A percentile compares a stretch with the other conserved stretches of the same genome.
These are phyloP conservation scores for Penicillium parvum DNA, from an alignment of 495 filamentous ascomycete genomes.

Conservation along the genomic window DNA sequence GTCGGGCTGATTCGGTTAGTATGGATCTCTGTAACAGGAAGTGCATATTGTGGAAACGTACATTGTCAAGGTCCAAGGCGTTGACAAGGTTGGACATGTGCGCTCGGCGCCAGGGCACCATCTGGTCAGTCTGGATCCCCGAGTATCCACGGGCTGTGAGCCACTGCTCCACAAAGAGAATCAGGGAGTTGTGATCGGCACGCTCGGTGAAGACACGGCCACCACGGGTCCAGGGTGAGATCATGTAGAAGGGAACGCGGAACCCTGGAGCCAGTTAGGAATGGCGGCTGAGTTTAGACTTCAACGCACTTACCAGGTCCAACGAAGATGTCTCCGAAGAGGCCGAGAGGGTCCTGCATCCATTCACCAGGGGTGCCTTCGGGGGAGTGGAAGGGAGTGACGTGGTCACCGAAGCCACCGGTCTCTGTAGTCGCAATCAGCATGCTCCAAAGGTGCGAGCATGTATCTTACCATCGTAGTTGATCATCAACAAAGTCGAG, in stretches of 20 bases:
- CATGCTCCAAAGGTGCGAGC: not conserved
- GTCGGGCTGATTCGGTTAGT: constrained; percentile 33
- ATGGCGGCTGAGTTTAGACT: not conserved
- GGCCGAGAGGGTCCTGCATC: constrained; percentile 48
- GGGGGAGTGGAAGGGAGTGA: constrained; percentile 50
- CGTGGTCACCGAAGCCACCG: constrained; percentile 53
- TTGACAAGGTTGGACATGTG: constrained; percentile 54
- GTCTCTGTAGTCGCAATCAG: constrained; percentile 33
- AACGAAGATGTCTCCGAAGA: constrained; percentile 44
- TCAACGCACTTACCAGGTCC: constrained; percentile 37
- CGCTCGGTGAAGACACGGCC: constrained; percentile 52
- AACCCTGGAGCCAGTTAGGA: constrained; percentile 26
- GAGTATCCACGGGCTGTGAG: constrained; percentile 44
- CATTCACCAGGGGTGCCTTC: constrained; percentile 49
- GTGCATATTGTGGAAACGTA: constrained; percentile 8
- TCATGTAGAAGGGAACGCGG: constrained; percentile 52
- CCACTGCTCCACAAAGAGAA: constrained; percentile 54
- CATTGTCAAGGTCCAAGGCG: constrained; percentile 48
- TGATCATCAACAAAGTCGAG: constrained; percentile 48
- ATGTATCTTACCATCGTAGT: constrained; percentile 40
- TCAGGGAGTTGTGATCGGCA: constrained; percentile 55
- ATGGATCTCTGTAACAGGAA: not conserved
- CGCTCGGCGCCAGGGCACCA: constrained; percentile 47
- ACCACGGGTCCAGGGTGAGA: constrained; percentile 55
- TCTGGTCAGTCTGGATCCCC: constrained; percentile 44